These are phyloP conservation scores for Diutina mesorugosa DNA, from an alignment of 1,139 yeast genomes.

Conservation along the genomic window DNA sequence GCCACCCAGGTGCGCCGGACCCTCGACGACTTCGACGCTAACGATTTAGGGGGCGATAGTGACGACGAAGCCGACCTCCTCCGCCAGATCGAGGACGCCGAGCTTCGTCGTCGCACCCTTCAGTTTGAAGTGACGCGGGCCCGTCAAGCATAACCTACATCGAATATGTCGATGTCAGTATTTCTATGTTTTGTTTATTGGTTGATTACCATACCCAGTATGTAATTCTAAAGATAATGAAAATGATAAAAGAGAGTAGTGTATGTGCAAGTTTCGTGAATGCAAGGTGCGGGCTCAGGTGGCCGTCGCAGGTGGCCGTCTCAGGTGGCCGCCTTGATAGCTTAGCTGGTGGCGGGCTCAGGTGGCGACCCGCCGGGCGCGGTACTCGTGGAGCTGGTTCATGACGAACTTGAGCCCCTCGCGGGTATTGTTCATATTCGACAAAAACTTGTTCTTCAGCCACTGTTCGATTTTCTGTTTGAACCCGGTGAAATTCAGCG, in stretches of 20 bases:
- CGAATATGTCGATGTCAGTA: too few species aligned
- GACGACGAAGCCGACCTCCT: background rate
- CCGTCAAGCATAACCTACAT: background rate
- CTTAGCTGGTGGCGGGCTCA: background rate
- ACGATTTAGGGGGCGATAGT: background rate
- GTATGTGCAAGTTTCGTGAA: background rate
- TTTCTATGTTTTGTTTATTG: too few species aligned
- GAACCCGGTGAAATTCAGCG: conserved; percentile 60
- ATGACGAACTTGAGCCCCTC: conserved; percentile 71
- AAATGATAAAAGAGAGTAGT: background rate
- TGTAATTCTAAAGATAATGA: background rate
- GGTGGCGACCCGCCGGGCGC: background rate
- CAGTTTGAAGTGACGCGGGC: background rate
- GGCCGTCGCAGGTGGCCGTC: too few species aligned
- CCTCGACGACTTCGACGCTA: background rate
- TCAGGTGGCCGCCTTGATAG: too few species aligned
- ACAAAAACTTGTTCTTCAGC: conserved; percentile 61
- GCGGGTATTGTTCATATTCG: conserved; percentile 54
- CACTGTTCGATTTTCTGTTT: conserved; percentile 70
- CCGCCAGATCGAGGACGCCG: background rate
- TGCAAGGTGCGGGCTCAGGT: background rate
- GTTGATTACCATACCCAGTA: background rate
- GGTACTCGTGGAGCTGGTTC: conserved; percentile 26
- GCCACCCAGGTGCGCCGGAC: background rate
- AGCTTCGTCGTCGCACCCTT: background rate